Percentiles rank a stretch among this genome's conserved stretches.
These are phyloP conservation scores for Nephelium lappaceum DNA, from an alignment of 345 rosid genomes.

Conservation along the genomic window DNA sequence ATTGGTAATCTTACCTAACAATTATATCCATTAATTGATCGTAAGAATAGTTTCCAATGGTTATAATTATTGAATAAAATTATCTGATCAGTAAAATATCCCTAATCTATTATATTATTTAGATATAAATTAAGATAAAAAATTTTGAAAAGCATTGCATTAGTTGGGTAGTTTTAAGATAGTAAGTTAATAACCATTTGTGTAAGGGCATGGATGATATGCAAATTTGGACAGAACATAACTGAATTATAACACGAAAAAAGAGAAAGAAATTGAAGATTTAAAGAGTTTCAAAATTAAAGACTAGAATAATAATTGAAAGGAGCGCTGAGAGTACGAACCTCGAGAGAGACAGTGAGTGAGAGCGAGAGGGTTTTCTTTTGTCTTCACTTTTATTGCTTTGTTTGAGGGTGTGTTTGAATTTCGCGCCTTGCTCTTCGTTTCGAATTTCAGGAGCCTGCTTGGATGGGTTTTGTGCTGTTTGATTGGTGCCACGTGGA, in stretches of 20 bases:
- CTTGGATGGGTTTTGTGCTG: too few relatives aligned
- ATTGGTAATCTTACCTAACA: too few relatives aligned
- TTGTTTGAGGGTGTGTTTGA: slow-evolving; percentile 25
- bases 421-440: slow-evolving; percentile 52
- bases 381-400: not conserved
- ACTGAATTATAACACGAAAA: not conserved
- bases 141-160: too few relatives aligned
- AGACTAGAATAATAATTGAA: not conserved
- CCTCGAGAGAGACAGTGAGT: slow-evolving; percentile 10
- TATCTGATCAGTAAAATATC: too few relatives aligned
- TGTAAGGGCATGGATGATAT: too few relatives aligned
- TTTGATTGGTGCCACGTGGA: slow-evolving; percentile 23
- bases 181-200: too few relatives aligned
- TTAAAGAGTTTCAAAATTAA: not conserved
- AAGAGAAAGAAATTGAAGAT: not conserved
- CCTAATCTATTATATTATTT: too few relatives aligned
- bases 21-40: too few relatives aligned
- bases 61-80: too few relatives aligned
- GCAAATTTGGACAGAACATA: not conserved
- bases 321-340: slow-evolving; percentile 16
- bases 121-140: too few relatives aligned
- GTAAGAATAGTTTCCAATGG: too few relatives aligned
- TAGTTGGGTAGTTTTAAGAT: too few relatives aligned
- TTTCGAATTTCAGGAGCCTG: slow-evolving; percentile 41
- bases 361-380: slow-evolving; percentile 5